phyloP scores from a whole-genome alignment of 1,284 basidiomycete genomes.

The Puccinia horiana region DNA sequence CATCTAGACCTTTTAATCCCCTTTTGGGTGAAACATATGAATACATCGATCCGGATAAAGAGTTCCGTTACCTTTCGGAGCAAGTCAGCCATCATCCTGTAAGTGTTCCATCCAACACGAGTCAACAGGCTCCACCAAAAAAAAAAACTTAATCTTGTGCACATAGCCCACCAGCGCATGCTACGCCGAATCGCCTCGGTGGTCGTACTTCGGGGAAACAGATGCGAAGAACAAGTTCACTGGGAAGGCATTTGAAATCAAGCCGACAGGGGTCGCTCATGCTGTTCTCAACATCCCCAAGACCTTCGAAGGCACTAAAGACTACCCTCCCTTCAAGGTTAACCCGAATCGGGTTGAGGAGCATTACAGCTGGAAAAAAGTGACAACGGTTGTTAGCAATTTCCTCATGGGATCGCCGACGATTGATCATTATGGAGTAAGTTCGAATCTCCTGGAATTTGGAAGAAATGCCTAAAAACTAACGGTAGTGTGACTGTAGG shows the following conservation, averaged over 20 bases:
- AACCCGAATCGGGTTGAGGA: conserved; percentile 67
- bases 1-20: conserved; percentile 57
- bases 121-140: not conserved
- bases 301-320: conserved; percentile 61
- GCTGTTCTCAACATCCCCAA: conserved; percentile 77
- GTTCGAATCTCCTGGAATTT: not conserved
- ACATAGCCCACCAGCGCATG: conserved; percentile 84
- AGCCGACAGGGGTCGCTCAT: conserved; percentile 91
- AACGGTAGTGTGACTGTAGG: conserved; percentile 10
- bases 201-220: conserved; percentile 91
- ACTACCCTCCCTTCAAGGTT: conserved; percentile 58
- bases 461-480: not conserved
- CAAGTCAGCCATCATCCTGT: conserved; percentile 91
- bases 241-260: conserved; percentile 94
- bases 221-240: conserved; percentile 92
- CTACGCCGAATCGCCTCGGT: conserved; percentile 82
- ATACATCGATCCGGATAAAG: conserved; percentile 80
- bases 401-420: conserved; percentile 90
- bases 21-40: conserved; percentile 83
- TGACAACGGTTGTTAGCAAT: conserved; percentile 86
- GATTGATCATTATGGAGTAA: conserved; percentile 89
- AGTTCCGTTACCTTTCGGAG: conserved; percentile 89
- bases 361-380: conserved; percentile 93
- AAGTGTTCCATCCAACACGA: conserved; percentile 19
- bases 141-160: not conserved